Evolutionary conservation across 495 filamentous ascomycete genomes (phyloP), one percentile per base, ranked within the genome.

Genomic region (Podospora pseudocomata): DNA sequence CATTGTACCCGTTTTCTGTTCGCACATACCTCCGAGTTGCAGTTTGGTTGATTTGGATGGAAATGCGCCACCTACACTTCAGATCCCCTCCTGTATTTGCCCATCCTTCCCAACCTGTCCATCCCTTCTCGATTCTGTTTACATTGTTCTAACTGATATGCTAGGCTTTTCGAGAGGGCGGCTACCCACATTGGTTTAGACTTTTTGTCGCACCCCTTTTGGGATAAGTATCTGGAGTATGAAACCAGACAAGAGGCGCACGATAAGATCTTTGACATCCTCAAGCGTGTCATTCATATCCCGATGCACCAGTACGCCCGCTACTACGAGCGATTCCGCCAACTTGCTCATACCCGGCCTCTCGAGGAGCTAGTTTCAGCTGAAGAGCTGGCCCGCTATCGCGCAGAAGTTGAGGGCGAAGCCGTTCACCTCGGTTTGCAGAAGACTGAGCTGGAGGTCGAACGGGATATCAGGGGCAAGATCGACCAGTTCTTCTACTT

Each of bases 191-290:
- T 97, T 20, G 95, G 96, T 18, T 85, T 97, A 34, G 95, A 99
- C 79, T 99, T 97, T 77, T 85, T 96, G 9, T 88, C 93, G 4
- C 93, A 97, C 75, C 93, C 92, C 0, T 97, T 99, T 83, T 99
- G 95, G 95, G 96, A 98, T 74, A 98, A 97, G 79, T 99, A 97
- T 73, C 86, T 98, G 64, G 95, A 97, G 73, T 98, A 93, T 73
- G 95, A 98, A 74, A 93, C 97, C 73, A 88, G 93, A 9, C 81
- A 94, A 60, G 93, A 97, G 74, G 90, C 91, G 0, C 87, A 91
- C 34, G 92, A 96, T 68, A 91, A 88, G 75, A 93, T 98, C 63
- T 94, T 97, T 68, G 86, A 85, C 9, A 92, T 99, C 64, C 84
- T 97, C 32, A 86, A 86, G 60, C 92, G 96, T 49, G 86, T 98